Conservation (phyloP, 352 stramenopile genomes). For the Globisporangium takayamanum region DNA sequence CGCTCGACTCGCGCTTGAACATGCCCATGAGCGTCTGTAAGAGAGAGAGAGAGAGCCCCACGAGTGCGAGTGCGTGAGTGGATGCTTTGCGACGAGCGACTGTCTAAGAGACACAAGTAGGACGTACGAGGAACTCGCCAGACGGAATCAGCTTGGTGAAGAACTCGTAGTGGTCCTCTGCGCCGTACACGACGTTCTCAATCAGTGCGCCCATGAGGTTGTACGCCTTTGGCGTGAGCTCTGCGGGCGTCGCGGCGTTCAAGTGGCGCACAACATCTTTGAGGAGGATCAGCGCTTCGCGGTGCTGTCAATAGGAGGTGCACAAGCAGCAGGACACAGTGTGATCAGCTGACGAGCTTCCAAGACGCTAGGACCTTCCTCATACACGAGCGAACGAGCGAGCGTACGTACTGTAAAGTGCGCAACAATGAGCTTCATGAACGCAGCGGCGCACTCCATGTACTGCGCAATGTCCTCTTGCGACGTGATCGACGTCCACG, state of each 20-base stretch:
- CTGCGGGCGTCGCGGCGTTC: constrained; percentile 46
- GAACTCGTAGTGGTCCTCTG: constrained; percentile 60
- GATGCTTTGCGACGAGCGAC: background rate
- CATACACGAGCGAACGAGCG: background rate
- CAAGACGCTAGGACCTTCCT: background rate
- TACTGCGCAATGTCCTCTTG: constrained; percentile 71
- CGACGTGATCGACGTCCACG: constrained; percentile 75
- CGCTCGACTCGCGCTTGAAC: constrained; percentile 79
- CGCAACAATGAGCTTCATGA: constrained; percentile 79
- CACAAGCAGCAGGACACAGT: background rate
- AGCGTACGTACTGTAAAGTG: constrained; percentile 56
- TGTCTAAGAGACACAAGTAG: background rate
- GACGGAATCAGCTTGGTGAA: constrained; percentile 77
- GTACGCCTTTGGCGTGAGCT: constrained; percentile 58
- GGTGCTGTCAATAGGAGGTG: constrained; percentile 25
- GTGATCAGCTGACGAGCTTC: background rate
- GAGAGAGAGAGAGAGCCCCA: background rate
- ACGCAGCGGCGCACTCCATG: constrained; percentile 77
- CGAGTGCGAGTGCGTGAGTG: background rate
- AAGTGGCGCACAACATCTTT: constrained; percentile 83
- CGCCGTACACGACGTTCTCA: constrained; percentile 69
- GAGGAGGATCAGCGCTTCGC: constrained; percentile 79
- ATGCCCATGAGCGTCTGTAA: constrained; percentile 70
- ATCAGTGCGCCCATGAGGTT: constrained; percentile 67
- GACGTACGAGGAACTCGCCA: constrained; percentile 51